Conservation (phyloP, 176 grass and related monocot genomes). For the Oryza punctata region DNA sequence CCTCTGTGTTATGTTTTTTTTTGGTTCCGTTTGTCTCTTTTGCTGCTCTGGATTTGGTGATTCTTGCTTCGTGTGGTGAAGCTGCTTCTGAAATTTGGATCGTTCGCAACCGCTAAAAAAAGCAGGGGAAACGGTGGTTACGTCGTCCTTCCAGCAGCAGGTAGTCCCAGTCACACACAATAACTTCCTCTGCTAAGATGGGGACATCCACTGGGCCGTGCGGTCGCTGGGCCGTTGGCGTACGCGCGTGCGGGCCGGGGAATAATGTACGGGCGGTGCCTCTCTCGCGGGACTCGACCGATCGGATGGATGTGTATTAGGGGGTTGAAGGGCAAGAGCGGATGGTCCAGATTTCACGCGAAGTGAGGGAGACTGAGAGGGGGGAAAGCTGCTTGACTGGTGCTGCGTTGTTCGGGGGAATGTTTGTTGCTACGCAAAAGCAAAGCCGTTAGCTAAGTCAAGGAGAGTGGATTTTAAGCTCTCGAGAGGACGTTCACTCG, state of each 20-base stretch:
- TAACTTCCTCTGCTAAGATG: too few species aligned
- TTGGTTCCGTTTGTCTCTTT: slow-evolving; percentile 17
- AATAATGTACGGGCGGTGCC: background rate
- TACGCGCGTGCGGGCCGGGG: background rate
- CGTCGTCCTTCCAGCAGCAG: slow-evolving; percentile 30
- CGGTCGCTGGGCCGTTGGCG: background rate
- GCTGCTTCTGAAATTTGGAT: slow-evolving; percentile 25
- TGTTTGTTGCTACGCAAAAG: background rate
- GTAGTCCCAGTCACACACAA: background rate
- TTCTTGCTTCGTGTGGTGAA: slow-evolving; percentile 41
- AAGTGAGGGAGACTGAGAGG: background rate
- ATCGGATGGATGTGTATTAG: background rate
- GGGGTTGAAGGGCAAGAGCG: background rate
- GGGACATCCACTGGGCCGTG: background rate
- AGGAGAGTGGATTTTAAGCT: too few species aligned
- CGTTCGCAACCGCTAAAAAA: slow-evolving; percentile 33
- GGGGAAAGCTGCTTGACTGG: background rate
- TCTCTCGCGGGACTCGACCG: slow-evolving; percentile 12
- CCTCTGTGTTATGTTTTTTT: background rate
- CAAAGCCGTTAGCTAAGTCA: background rate
- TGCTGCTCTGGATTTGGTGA: slow-evolving; percentile 30
- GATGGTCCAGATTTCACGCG: background rate
- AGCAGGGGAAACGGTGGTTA: background rate
- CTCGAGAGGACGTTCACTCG: too few species aligned
- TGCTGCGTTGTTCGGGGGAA: background rate